Base-by-base conservation (phyloP, 208 protist genomes). In the Trichomonas vaginalis region DNA sequence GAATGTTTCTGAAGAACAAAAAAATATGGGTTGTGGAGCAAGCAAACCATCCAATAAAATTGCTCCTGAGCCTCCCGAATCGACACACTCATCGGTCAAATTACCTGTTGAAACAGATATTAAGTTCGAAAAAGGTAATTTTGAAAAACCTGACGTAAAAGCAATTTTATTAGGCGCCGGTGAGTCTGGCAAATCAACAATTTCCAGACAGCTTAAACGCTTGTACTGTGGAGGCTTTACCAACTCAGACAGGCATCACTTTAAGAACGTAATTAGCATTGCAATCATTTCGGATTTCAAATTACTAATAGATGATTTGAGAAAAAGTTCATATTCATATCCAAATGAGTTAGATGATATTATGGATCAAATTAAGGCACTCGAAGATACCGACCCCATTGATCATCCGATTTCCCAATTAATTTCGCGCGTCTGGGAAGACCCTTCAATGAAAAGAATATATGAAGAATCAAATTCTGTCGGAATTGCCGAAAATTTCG, bases 131-230 rank as follows among this genome's bases (percentile, higher is more conserved):
- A 21, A 10, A 6, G 79, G 79, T 37, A 40, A 48, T n/a, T 92
- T 92, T 39, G 86, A 92, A 2, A 27, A 48, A 6, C 86, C 42
- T 17, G 86, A 92, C 37, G 79, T 83, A 0, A 92, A 92, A 51
- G 45, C 46, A 42, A n/a, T 92, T 10, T 39, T 39, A 39, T 45
- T 92, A 15, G 86, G 86, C 3, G 40, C 82, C 51, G 96, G 96
- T 4, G 80, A 96, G n/a, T 96, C 49, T 2, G 96, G 96, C 0
- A 96, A 96, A 49, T 95, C 96, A 17, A 96, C 96, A 8, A 49
- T 96, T 21, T 35, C 56, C 35, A 95, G 95, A 2, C 96, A 96
- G 17, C 46, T 96, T 10, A 79, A 95, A 27, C 15, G 39, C 15
- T 62, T 96, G 1, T 96, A 96, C 95, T 92, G 96, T 23, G 70